Percentiles rank a stretch among this genome's conserved stretches.
phyloP scores from a whole-genome alignment of 2,329 filamentous ascomycete genomes.

The Diplodia mutila region DNA sequence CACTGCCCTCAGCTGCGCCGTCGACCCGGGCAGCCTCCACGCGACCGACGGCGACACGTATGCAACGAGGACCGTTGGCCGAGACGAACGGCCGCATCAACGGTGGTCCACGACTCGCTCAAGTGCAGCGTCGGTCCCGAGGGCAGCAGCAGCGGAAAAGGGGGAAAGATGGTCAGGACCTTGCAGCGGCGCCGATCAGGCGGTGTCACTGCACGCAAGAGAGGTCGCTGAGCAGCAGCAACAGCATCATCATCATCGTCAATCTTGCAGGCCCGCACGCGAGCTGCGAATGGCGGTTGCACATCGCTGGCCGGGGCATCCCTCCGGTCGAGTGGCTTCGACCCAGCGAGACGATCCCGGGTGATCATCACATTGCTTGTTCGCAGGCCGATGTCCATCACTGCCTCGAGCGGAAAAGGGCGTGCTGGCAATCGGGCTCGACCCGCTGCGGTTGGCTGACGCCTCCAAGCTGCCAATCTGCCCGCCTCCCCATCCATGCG shows the following conservation, averaged over 20 bases:
- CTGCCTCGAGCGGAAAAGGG: constrained; percentile 24
- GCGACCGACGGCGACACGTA: constrained; percentile 9
- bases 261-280: constrained; percentile 17
- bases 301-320: constrained; percentile 22
- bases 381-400: constrained; percentile 25
- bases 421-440: constrained; percentile 23
- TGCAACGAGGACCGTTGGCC: constrained; percentile 20
- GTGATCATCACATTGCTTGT: constrained; percentile 26
- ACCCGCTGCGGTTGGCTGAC: constrained; percentile 27
- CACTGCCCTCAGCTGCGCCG: constrained; percentile 21
- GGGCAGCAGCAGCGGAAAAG: constrained; percentile 4
- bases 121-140: not conserved
- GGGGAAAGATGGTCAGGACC: constrained; percentile 11
- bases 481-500: constrained; percentile 26
- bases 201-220: constrained; percentile 20
- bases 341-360: constrained; percentile 23
- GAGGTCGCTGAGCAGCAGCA: constrained; percentile 10
- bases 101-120: constrained; percentile 13
- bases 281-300: constrained; percentile 10
- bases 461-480: constrained; percentile 25
- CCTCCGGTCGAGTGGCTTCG: constrained; percentile 21
- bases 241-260: constrained; percentile 1
- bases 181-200: constrained; percentile 20
- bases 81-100: constrained; percentile 17
- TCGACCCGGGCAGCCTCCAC: not conserved